Evolutionary conservation across 139 green algal species (phyloP), one percentile per base, ranked within the genome.

Genomic region (Chlamydomonas incerta): DNA sequence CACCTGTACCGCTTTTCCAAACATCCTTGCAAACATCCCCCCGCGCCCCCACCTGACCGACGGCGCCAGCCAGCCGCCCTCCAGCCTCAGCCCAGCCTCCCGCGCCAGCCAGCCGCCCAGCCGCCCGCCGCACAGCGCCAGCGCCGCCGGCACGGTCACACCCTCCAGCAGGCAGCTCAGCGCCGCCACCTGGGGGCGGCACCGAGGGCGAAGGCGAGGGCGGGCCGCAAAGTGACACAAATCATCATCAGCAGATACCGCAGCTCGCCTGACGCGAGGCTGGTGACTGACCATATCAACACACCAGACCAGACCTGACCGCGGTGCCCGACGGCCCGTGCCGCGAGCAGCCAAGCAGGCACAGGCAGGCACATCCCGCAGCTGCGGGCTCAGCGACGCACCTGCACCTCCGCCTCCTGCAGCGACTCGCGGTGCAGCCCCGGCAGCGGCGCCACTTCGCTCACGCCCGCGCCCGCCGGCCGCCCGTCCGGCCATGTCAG

Each of bases 351-450:
- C n/a, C n/a, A n/a, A n/a, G n/a, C 62, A 68, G 18, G 28, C 62
- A 68, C 28, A 68, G 6, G 62, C 3, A 68, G 18, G 3, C 62
- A 31, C 62, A 68, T 2, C 24, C 62, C 2, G 26, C 24, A 68
- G 13, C 3, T 34, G 63, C 14, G 70, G 71, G 4, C 6, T 5
- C 55, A 23, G 20, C 29, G 13, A 55, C 74, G 21, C 55, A 98
- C 65, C 91, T 98, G 94, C 81, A 87, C 76, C 80, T 92, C 88
- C 15, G 92, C 93, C 10, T 95, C 77, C 14, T 91, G 35, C 63
- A 97, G 52, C 2, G 37, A 88, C 91, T 99, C 97, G 4, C 10
- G 31, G 82, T 99, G 96, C 71, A 99, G 90, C 0, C 97, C 97
- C 31, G 93, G 93, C 74, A 99, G 90, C 3, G 97, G 97, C 0